Evolutionary conservation across 257 asterid genomes (phyloP).

Genomic region (Solanum bukasovii): DNA sequence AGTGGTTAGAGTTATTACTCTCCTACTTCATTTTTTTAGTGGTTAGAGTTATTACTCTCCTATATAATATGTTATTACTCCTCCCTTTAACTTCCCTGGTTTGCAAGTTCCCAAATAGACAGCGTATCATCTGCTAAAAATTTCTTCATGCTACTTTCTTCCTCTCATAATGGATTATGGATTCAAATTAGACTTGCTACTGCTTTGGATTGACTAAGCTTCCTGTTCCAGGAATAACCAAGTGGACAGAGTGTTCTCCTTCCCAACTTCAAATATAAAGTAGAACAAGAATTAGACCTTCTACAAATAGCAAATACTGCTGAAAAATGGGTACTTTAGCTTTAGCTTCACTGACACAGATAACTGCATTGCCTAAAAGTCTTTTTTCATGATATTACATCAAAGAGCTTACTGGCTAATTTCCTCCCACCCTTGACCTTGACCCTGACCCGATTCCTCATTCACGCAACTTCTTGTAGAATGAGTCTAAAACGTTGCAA

Average conservation of each 20-base stretch:
- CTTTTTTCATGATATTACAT: neutral
- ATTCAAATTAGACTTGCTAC: neutral
- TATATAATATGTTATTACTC: neutral
- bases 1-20: neutral
- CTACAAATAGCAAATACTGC: neutral
- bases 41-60: neutral
- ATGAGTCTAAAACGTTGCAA: neutral
- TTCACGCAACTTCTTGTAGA: neutral
- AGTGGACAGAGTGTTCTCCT: neutral
- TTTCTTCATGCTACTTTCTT: neutral
- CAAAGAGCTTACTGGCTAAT: neutral
- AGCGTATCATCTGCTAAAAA: neutral
- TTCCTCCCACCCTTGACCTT: neutral
- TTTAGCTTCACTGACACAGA: neutral
- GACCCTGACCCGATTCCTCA: neutral
- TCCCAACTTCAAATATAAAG: neutral
- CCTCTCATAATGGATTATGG: neutral
- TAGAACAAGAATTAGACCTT: neutral
- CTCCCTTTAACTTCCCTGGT: neutral
- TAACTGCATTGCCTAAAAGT: neutral
- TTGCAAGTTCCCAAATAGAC: neutral
- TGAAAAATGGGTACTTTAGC: neutral
- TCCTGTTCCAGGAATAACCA: neutral
- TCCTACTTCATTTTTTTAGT: neutral
- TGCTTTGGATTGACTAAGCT: neutral